These are phyloP conservation scores for Penicillium antarcticum DNA, from an alignment of 495 filamentous ascomycete species.

Conservation along the genomic window DNA sequence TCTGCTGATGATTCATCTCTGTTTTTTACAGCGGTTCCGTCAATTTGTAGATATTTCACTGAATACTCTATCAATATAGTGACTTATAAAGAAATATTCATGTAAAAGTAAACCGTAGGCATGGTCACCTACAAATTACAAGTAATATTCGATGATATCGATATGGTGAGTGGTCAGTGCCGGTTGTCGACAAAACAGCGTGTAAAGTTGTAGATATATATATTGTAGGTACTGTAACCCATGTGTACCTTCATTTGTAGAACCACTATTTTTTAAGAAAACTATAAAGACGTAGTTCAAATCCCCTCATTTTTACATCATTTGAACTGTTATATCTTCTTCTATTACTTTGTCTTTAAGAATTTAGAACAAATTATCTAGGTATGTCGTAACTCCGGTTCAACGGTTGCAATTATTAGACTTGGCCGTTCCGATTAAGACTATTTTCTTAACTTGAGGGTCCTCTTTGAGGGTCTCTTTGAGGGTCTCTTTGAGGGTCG, in stretches of 20 bases:
- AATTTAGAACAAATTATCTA: not conserved
- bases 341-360: not conserved
- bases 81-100: not conserved
- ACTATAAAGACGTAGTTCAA: not conserved
- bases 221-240: not conserved
- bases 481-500: too few species aligned
- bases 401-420: not conserved
- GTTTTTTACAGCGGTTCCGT: conserved; percentile 1
- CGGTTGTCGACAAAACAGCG: too few species aligned
- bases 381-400: not conserved
- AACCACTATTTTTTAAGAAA: not conserved
- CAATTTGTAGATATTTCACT: not conserved
- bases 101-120: not conserved
- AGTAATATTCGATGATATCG: too few species aligned
- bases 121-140: not conserved
- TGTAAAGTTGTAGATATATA: not conserved
- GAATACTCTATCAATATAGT: not conserved
- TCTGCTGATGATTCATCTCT: conserved; percentile 1
- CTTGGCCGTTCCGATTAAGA: not conserved
- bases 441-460: not conserved
- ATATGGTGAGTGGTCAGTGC: too few species aligned
- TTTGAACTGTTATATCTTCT: not conserved
- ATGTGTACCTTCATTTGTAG: not conserved
- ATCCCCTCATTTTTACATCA: not conserved
- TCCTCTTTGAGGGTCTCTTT: not conserved